phyloP scores from a whole-genome alignment of 2,329 filamentous ascomycete genomes.

The Pestalotiopsis fici region DNA sequence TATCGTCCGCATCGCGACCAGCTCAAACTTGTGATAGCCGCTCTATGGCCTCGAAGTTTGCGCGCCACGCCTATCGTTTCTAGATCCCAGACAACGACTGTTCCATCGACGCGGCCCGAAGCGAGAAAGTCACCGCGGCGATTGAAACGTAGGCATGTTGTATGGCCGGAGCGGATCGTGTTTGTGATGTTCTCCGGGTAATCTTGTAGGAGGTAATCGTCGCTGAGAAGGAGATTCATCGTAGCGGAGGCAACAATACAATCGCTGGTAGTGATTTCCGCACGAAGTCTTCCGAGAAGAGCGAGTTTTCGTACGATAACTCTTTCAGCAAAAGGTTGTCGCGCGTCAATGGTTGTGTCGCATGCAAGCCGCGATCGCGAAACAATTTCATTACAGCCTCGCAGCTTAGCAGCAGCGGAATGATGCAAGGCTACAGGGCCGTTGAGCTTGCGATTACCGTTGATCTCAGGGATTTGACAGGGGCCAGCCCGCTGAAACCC shows the following conservation, averaged over 20 bases:
- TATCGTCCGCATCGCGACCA: slow-evolving; percentile 94
- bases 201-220: slow-evolving; percentile 71
- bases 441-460: background rate
- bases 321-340: background rate
- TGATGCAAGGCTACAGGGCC: slow-evolving; percentile 14
- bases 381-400: slow-evolving; percentile 10
- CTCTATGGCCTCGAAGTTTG: slow-evolving; percentile 90
- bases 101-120: slow-evolving; percentile 90
- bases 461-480: slow-evolving; percentile 10
- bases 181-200: slow-evolving; percentile 89
- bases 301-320: background rate
- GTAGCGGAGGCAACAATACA: slow-evolving; percentile 12
- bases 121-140: slow-evolving; percentile 93
- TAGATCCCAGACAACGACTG: slow-evolving; percentile 93
- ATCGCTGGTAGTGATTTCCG: background rate
- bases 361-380: background rate
- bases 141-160: slow-evolving; percentile 79
- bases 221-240: slow-evolving; percentile 63
- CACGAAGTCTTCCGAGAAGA: slow-evolving; percentile 16
- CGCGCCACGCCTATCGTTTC: slow-evolving; percentile 96
- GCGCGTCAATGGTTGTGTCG: background rate
- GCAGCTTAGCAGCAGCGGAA: background rate
- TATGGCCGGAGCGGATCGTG: slow-evolving; percentile 74
- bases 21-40: slow-evolving; percentile 90
- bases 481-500: slow-evolving; percentile 7